A percentile compares a stretch with the other conserved stretches of the same genome.
phyloP scores from a whole-genome alignment of 2,329 filamentous ascomycete genomes.

The Aspergillus caelatus region DNA sequence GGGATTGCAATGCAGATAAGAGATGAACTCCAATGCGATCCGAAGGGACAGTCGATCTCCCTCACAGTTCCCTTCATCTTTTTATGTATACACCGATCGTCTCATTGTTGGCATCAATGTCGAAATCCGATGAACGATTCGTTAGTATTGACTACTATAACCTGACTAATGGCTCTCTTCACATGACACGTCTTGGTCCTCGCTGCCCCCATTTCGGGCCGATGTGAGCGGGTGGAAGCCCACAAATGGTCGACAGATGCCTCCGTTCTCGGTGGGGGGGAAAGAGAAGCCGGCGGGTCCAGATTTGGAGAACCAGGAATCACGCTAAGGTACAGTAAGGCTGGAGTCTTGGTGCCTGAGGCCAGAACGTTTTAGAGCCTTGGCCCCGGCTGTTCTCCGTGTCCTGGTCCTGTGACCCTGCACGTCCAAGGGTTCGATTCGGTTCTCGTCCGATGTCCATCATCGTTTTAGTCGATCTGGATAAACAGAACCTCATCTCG shows the following conservation, averaged over 20 bases:
- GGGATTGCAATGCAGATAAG: not conserved
- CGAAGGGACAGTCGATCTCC: not conserved
- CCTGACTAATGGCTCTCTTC: not conserved
- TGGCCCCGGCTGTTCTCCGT: not conserved
- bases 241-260: constrained; percentile 3
- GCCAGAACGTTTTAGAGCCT: not conserved
- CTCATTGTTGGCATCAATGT: no score
- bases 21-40: not conserved
- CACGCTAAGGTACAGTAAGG: not conserved
- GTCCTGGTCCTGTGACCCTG: not conserved
- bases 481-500: not conserved
- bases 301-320: constrained; percentile 5
- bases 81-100: no score
- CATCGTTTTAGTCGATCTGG: no score
- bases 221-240: not conserved
- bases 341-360: not conserved
- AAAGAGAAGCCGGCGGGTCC: constrained; percentile 3
- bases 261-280: constrained; percentile 10
- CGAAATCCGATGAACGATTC: no score
- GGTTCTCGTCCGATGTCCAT: constrained; percentile 2
- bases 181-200: constrained; percentile 1
- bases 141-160: no score
- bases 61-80: no score
- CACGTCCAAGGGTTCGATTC: not conserved
- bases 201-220: constrained; percentile 4